These are phyloP conservation scores for Mucor piriformis DNA, from an alignment of 371 early-diverging fungal genomes.

Conservation along the genomic window DNA sequence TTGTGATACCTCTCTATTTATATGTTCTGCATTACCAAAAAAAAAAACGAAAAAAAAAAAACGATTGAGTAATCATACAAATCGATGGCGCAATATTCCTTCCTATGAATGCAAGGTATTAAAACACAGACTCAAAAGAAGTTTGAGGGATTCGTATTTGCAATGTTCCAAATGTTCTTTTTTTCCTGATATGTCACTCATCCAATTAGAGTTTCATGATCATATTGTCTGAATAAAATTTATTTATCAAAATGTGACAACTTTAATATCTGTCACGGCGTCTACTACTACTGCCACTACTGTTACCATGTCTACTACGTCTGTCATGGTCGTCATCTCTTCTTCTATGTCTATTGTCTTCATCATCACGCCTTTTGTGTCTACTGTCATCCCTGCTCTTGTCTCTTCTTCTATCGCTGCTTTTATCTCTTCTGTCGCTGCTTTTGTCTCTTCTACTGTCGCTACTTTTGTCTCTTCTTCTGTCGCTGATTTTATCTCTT, in stretches of 20 bases:
- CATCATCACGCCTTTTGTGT: not conserved
- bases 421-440: not conserved
- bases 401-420: not conserved
- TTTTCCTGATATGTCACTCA: not conserved
- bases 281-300: not conserved
- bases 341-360: not conserved
- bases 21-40: not conserved
- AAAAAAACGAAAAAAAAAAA: not conserved
- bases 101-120: constrained; percentile 1
- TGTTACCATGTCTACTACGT: not conserved
- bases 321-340: not conserved
- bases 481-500: not conserved
- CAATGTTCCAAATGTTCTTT: constrained; percentile 16
- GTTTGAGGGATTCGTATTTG: constrained; percentile 3
- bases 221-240: not conserved
- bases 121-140: constrained; percentile 4
- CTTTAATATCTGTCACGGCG: not conserved
- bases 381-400: not conserved
- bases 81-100: constrained; percentile 19
- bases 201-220: not conserved
- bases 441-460: constrained; percentile 1
- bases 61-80: constrained; percentile 12
- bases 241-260: not conserved
- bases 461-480: not conserved
- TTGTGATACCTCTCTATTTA: not conserved